Base-by-base conservation (phyloP, 129 eudicot genomes). In the Pulicaria dysenterica region DNA sequence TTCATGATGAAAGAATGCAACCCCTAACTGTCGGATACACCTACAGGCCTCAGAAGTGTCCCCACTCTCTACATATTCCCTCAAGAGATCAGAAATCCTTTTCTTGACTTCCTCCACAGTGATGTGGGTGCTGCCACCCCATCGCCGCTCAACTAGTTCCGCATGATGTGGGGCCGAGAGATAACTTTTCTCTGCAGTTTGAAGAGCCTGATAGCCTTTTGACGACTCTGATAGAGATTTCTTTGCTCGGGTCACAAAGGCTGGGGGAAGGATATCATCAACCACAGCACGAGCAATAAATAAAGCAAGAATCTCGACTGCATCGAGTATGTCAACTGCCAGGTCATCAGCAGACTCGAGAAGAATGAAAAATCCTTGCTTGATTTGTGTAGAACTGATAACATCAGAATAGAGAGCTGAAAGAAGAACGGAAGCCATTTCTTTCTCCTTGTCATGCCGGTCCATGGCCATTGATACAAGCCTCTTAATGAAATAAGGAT, bases 151-250 rank as follows among this genome's bases (percentile, higher is more conserved):
- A 10, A 93, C 98, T 8, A 89, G 88, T 72, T 93, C 96, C 3
- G 98, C 98, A 62, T 93, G 98, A 70, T 89, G 96, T 24, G 98
- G 98, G 60, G 98, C 96, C 9, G 96, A 93, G 31, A 93, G 95
- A 78, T 93, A 89, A 76, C 96, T 89, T 70, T 93, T 93, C 76
- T 87, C 92, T 34, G 96, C 98, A 36, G 91, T 87, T 77, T 85
- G 90, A 34, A 93, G 78, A 51, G 76, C 98, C 14, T 85, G 87
- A 59, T 73, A 83, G 8, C 98, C 98, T 69, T 85, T 85, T 54
- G 95, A 87, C 6, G 87, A 70, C 31, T 85, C 92, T 17, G 90
- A 77, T 39, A 89, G 81, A 16, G 80, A 80, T 65, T 87, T 87
- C 73, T 79, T 77, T 11, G 96, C 98, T 69, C 73, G 71, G 11